phyloP scores from a whole-genome alignment of 1,139 yeast genomes.

The Schizosaccharomyces versatilis region DNA sequence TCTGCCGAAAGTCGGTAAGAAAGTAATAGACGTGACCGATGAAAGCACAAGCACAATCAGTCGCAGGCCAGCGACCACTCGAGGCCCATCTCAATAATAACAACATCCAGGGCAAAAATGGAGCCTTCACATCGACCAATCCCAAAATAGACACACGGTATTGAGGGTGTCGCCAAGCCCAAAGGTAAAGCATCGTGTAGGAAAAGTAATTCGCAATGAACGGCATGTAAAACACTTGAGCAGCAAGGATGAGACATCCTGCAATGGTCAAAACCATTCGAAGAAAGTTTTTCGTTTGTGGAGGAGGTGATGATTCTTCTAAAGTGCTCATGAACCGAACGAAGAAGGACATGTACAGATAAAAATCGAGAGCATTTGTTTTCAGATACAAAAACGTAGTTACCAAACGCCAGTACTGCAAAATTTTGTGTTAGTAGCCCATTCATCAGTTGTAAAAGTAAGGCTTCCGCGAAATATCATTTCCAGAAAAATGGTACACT shows the following conservation, averaged over 20 bases:
- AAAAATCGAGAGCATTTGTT: slow-evolving; percentile 20
- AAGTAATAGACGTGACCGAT: slow-evolving; percentile 27
- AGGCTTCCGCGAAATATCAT: not conserved
- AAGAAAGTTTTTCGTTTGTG: slow-evolving; percentile 21
- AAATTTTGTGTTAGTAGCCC: not conserved
- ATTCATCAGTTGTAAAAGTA: not conserved
- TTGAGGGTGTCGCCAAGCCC: slow-evolving; percentile 27
- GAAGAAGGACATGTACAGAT: slow-evolving; percentile 22
- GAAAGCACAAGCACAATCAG: slow-evolving; percentile 22
- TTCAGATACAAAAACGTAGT: slow-evolving; percentile 27
- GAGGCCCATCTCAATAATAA: slow-evolving; percentile 16
- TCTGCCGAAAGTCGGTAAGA: slow-evolving; percentile 21
- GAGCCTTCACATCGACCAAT: slow-evolving; percentile 22
- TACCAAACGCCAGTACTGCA: slow-evolving; percentile 23
- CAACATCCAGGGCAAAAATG: slow-evolving; percentile 25
- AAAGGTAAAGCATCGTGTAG: slow-evolving; percentile 24
- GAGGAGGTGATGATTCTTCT: slow-evolving; percentile 21
- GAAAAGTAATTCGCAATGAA: slow-evolving; percentile 22
- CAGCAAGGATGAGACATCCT: slow-evolving; percentile 17
- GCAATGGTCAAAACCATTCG: slow-evolving; percentile 23
- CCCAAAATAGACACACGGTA: slow-evolving; percentile 23
- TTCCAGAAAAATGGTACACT: not conserved
- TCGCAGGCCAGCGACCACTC: slow-evolving; percentile 15
- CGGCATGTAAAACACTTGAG: slow-evolving; percentile 19
- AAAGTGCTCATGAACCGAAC: slow-evolving; percentile 24